phyloP scores from a whole-genome alignment of 805 yeast genomes.

The Saccharomycopsis babjevae region DNA sequence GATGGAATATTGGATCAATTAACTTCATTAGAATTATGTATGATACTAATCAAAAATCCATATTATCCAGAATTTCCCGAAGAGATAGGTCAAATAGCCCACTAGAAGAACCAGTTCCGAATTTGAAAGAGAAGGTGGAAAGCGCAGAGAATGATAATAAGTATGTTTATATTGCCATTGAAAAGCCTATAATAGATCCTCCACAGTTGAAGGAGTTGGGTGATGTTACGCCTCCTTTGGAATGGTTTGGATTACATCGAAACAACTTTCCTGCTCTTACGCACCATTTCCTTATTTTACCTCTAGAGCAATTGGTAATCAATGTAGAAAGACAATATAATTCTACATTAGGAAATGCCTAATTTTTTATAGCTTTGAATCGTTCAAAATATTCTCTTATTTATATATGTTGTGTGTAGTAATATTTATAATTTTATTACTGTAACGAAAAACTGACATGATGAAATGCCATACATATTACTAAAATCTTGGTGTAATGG shows the following conservation, averaged over 20 bases:
- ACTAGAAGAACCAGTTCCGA: constrained; percentile 27
- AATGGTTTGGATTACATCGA: constrained; percentile 94
- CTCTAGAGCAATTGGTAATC: constrained; percentile 62
- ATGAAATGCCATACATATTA: neutral
- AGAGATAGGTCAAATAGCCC: constrained; percentile 14
- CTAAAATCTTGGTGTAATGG: neutral
- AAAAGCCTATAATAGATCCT: constrained; percentile 74
- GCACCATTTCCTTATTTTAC: constrained; percentile 67
- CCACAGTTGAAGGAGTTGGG: constrained; percentile 89
- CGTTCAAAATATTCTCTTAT: neutral
- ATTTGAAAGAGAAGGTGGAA: constrained; percentile 15
- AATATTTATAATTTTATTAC: neutral
- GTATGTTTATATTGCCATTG: constrained; percentile 52
- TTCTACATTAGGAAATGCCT: constrained; percentile 31
- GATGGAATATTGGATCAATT: constrained; percentile 91
- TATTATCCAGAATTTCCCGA: constrained; percentile 45
- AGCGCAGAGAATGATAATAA: constrained; percentile 20
- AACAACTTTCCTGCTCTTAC: constrained; percentile 77
- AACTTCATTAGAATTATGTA: constrained; percentile 89
- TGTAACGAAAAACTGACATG: neutral
- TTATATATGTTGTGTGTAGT: neutral
- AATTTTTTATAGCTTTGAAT: neutral
- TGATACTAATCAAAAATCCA: constrained; percentile 70
- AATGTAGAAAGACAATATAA: constrained; percentile 46
- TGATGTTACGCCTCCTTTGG: constrained; percentile 95